phyloP scores from a whole-genome alignment of 768 basidiomycete species.

The Tulasnella sp. region DNA sequence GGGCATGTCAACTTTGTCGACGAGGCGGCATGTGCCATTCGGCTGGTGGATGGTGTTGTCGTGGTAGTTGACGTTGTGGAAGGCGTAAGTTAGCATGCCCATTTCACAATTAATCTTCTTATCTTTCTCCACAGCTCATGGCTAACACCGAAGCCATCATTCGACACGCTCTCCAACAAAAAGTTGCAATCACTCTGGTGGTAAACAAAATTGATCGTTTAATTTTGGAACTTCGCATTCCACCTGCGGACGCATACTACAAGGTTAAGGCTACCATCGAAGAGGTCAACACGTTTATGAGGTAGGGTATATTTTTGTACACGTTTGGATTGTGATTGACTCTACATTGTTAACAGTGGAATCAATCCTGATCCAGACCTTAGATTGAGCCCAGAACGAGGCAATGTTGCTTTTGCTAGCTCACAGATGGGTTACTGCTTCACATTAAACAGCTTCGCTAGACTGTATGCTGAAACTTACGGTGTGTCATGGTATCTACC shows the following conservation, averaged over 20 bases:
- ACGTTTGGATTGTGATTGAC: conserved; percentile 31
- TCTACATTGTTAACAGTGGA: conserved; percentile 19
- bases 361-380: conserved; percentile 83
- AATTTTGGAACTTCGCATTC: conserved; percentile 90
- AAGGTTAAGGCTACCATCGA: conserved; percentile 99
- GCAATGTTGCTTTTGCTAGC: conserved; percentile 95
- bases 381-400: conserved; percentile 83
- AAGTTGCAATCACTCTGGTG: conserved; percentile 77
- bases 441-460: conserved; percentile 83
- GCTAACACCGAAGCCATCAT: conserved; percentile 80
- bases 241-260: conserved; percentile 93
- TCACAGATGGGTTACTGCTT: conserved; percentile 98
- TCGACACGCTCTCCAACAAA: conserved; percentile 80
- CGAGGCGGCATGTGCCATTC: conserved; percentile 79
- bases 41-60: conserved; percentile 80
- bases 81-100: conserved; percentile 49
- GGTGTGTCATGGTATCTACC: conserved; percentile 34
- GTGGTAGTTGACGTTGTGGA: conserved; percentile 97
- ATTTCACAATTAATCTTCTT: conserved; percentile 11
- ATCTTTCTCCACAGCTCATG: conserved; percentile 52
- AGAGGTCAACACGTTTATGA: conserved; percentile 93
- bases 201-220: conserved; percentile 97
- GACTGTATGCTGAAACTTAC: conserved; percentile 91
- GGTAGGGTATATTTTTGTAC: conserved; percentile 33
- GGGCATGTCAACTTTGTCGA: conserved; percentile 99